Base-by-base conservation (phyloP, 345 rosid species). In the Crucihimalaya himalaica region DNA sequence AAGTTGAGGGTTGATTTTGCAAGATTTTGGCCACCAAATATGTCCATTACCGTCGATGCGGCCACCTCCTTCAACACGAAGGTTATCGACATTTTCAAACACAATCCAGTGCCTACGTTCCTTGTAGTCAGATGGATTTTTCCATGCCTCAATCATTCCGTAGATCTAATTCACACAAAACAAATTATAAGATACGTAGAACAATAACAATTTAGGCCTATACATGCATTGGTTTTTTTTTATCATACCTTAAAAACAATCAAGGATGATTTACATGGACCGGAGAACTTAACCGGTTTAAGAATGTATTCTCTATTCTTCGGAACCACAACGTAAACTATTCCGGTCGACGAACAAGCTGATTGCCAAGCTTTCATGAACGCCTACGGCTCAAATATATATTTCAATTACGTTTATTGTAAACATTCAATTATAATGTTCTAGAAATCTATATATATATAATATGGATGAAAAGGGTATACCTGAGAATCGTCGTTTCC, bases 21-120 rank as follows among this genome's bases (percentile, higher is more conserved):
- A 91, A 34, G 97, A 94, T 2, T 84, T 85, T 70, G 71, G 54
- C 98, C 98, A 94, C 98, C 98, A 94, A 19, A 73, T 81, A 15
- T 78, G 64, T 7, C 98, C 98, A 75, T 85, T 91, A 16, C 98
- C 98, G 45, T 94, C 58, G 74, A 94, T 88, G 70, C 76, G 81
- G 43, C 98, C 98, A n/a, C 96, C 92, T 27, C 98, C 98, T 76
- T 78, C 87, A 9, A 94, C 86, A 52, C 77, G 77, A 27, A 94
- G 83, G 64, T 88, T 83, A 28, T 66, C 14, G 5, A 94, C 84
- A 56, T 70, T 74, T 1, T 85, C 62, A 46, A 91, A 91, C 20
- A 69, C 42, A 42, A 94, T 72, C 98, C 98, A 94, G 32, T 72
- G 82, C 5, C 75, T 75, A 28, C 76, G 76, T 14, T 85, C 87